Evolutionary conservation across 2,329 filamentous ascomycete species (phyloP), one percentile per base, ranked within the genome.

Genomic region (Xylariaceae sp.): DNA sequence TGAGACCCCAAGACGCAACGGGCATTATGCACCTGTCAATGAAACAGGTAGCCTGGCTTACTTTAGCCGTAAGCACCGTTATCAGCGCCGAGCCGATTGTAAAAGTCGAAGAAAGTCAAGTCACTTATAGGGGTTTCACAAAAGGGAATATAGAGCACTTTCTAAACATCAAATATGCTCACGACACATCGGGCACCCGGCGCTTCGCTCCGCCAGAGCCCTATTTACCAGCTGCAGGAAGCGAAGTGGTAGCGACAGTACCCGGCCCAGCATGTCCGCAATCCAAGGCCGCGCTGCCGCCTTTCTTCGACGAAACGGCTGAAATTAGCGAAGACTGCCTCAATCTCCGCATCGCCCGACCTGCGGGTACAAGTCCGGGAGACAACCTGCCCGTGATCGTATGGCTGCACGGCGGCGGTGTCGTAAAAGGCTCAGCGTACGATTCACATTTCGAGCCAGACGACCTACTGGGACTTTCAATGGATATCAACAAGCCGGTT

Each of bases 191-290:
- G 5, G 56, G 57, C 1, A 2, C n/a, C 2, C 54, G 51, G 17
- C 58, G 59, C 1, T 62, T 64, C 21, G 51, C 60, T 10, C 59
- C 60, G 12, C 61, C 61, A 5, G 44, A 58, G 1, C 50, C 48
- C 5, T 64, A 58, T 39, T 45, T 22, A 1, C 58, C 57, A 2
- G 42, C 53, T 1, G 22, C 43, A 14, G 59, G 56, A 2, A 55
- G 45, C 25, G 41, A 53, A 17, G 43, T 64, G 29, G 53, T 55
- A 20, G 59, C 58, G 12, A 55, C 52, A 1, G 20, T 33, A 2
- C 55, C 53, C 0, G 60, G 59, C 1, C 52, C 56, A 22, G 59
- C 59, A n/a, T 63, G 60, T 22, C 58, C 61, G 1, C 60, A 64
- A 32, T 48, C 44, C 5, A 55, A 49, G 50, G 44, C 44, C 4